Base-by-base conservation (phyloP, 495 filamentous ascomycete genomes). In the Sabuloglossum arenarium region DNA sequence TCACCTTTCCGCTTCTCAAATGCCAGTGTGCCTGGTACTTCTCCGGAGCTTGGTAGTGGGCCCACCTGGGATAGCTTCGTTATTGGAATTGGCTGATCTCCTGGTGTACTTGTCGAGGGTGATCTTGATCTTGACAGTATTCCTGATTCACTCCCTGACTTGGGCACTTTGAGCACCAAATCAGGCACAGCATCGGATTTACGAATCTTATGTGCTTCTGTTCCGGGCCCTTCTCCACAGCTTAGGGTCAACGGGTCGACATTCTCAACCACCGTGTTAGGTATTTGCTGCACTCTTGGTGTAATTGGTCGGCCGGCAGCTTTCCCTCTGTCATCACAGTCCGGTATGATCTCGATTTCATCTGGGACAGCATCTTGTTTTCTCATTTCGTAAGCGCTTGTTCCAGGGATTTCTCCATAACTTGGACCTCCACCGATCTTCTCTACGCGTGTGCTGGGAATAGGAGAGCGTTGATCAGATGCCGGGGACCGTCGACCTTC, bases 151-250 rank as follows among this genome's bases (percentile, higher is more conserved):
- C 8, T 29, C 9, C 53, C 42, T 8, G 55, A 12, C 19, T 46
- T 21, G n/a, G 47, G 47, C 21, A 51, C 28, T 51, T 51, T 51
- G 47, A 51, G 47, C 16, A 84, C 69, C 25, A 77, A 73, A 64
- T 96, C 91, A 12, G 91, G 91, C 39, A 80, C 76, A 27, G 90
- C 89, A 72, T 97, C 90, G 21, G 78, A 80, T 61, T 79, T 80
- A 55, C 86, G 79, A 66, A 81, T 70, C 53, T 81, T 71, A 65
- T 86, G 84, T 49, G 85, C 88, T 50, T 75, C 68, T 2, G 90
- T 94, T 16, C 90, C 88, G 23, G 88, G 88, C 23, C 94, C 76
- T 61, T 95, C 89, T 21, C 90, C 89, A 68, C 93, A 75, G 60
- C 84, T 84, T 67, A 81, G 78, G 29, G 69, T 65, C 31, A 71